Base-by-base conservation (phyloP, 2,329 filamentous ascomycete species). In the Xenosphaeropsis pyriputrescens region DNA sequence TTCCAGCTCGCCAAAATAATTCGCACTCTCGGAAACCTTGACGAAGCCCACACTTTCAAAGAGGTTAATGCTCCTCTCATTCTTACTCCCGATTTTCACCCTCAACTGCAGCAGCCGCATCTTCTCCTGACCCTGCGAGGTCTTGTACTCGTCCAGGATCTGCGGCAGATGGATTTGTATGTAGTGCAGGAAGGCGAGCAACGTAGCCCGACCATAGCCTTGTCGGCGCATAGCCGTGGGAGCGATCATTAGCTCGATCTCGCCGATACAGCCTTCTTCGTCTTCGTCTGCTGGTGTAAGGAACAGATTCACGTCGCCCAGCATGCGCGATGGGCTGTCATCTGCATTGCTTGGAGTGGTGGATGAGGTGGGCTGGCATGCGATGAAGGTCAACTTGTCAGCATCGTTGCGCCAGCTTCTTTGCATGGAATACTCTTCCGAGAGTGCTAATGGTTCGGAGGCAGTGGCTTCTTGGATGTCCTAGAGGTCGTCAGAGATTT, bases 361-460 rank as follows among this genome's bases (percentile, higher is more conserved):
- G 8, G 8, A 22, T 38, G 33, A 29, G 42, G 44, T 18, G 6
- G 34, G 17, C 3, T 46, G 39, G 53, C 85, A 94, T 38, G 83
- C 59, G 54, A 96, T 94, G 49, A 95, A 96, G 0, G 89, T 96
- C 43, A 96, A 58, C 61, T 96, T 96, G 59, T 96, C 88, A 18
- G 63, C 58, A 32, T 91, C 83, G 15, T 62, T 63, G 29, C 86
- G 77, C 89, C 89, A 96, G 45, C 77, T 85, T n/a, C 63, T 61
- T 57, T 95, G 89, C 77, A 95, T 96, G 36, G 75, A 72, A 57
- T 91, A 85, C 64, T 96, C 89, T 53, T 94, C 80, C 1, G 74
- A 65, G 0, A 95, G 64, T 0, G 72, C 77, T 36, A 96, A 68
- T 0, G 79, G 83, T 44, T 95, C 86, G 0, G 88, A 95, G 1